These are phyloP conservation scores for Hypoxylon sp. DNA, from an alignment of 2,329 filamentous ascomycete species.

Conservation along the genomic window DNA sequence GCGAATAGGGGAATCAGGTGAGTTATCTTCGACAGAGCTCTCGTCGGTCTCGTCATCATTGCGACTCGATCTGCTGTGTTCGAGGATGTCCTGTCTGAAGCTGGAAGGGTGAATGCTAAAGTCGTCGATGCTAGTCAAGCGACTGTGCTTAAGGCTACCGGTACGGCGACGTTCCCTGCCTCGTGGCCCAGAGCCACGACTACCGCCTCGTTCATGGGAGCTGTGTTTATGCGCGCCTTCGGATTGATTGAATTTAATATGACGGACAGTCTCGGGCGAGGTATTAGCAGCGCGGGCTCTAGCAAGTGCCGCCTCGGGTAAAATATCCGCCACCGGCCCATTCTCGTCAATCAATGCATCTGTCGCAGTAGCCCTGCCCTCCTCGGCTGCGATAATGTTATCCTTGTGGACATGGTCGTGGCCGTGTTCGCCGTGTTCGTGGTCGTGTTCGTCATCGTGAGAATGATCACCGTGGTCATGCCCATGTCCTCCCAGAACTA, in stretches of 20 bases:
- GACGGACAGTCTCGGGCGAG: conserved; percentile 49
- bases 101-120: conserved; percentile 89
- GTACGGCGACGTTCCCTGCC: conserved; percentile 57
- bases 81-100: conserved; percentile 92
- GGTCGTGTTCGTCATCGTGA: conserved; percentile 47
- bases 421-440: conserved; percentile 55
- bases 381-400: conserved; percentile 55
- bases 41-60: conserved; percentile 62
- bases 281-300: conserved; percentile 50
- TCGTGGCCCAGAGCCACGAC: conserved; percentile 47
- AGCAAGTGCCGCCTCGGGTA: conserved; percentile 68
- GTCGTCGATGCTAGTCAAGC: conserved; percentile 72
- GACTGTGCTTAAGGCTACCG: conserved; percentile 61
- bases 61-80: conserved; percentile 72
- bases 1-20: conserved; percentile 48
- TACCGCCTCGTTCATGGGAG: conserved; percentile 30
- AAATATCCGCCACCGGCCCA: conserved; percentile 65
- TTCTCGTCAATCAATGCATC: conserved; percentile 61
- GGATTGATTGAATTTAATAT: conserved; percentile 52
- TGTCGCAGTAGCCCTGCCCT: conserved; percentile 58
- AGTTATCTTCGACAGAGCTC: conserved; percentile 60
- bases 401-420: conserved; percentile 55
- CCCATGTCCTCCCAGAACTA: conserved; percentile 92
- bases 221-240: conserved; percentile 43
- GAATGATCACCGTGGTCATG: conserved; percentile 69